Conservation (phyloP, 73 alveolate genomes). For the Uronychia setigera region DNA sequence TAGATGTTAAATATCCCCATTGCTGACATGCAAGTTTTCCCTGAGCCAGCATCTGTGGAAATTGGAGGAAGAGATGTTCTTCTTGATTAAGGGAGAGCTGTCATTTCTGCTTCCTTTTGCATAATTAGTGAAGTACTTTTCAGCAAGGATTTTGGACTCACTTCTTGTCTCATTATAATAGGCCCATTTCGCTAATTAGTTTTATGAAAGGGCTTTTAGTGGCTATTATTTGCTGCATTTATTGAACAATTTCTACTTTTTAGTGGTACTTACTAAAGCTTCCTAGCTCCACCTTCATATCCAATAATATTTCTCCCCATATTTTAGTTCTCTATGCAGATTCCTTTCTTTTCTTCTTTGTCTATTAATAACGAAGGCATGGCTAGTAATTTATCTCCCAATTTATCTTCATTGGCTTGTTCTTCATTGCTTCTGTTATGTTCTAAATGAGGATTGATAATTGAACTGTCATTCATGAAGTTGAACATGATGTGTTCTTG, state of each 20-base stretch:
- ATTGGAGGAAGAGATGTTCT: no score
- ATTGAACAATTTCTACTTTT: not conserved
- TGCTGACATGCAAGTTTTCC: no score
- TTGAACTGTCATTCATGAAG: not conserved
- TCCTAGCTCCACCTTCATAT: not conserved
- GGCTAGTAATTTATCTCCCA: not conserved
- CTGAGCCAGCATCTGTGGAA: no score
- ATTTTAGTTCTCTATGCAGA: not conserved
- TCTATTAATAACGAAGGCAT: not conserved
- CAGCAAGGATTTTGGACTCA: no score
- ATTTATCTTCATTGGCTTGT: not conserved
- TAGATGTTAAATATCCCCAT: no score
- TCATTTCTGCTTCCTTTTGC: no score
- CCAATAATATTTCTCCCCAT: not conserved
- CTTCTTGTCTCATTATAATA: not conserved
- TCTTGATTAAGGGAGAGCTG: not conserved
- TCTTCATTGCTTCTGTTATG: not conserved
- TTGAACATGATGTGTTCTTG: not conserved
- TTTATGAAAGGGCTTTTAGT: not conserved
- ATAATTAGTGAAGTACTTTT: no score
- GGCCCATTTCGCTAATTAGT: not conserved
- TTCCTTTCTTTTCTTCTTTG: not conserved
- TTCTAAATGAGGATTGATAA: not conserved
- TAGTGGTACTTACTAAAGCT: not conserved
- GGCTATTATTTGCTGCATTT: not conserved